Percentiles rank a stretch among this genome's conserved stretches.
Evolutionary conservation across 306 rosid species (phyloP).

Genomic region (Gynostemma pentaphyllum): DNA sequence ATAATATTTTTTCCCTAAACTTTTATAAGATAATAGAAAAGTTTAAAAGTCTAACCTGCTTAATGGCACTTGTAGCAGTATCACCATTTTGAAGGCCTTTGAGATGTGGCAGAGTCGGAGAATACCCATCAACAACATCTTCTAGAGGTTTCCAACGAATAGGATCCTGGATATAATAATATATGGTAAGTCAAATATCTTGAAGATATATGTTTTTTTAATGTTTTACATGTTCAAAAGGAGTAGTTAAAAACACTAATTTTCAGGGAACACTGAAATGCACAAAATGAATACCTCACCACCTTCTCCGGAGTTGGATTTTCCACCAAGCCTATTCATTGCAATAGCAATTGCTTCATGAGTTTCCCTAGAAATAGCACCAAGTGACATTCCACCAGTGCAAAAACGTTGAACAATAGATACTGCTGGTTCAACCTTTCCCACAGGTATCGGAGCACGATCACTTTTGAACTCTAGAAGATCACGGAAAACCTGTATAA

Average conservation of each 20-base stretch:
- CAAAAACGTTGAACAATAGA: conserved; percentile 92
- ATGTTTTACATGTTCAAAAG: neutral
- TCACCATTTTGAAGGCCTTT: conserved; percentile 99
- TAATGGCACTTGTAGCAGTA: conserved; percentile 98
- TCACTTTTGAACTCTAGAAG: conserved; percentile 92
- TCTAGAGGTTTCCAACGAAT: conserved; percentile 93
- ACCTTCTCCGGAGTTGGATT: conserved; percentile 98
- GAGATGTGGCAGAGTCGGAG: conserved; percentile 95
- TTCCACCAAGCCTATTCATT: conserved; percentile 97
- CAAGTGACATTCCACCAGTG: conserved; percentile 99
- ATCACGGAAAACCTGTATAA: conserved; percentile 83
- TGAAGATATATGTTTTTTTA: neutral
- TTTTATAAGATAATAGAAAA: conserved; percentile 5
- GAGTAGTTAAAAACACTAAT: neutral
- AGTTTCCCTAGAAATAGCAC: conserved; percentile 98
- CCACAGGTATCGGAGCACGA: conserved; percentile 80
- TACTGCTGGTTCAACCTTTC: conserved; percentile 90
- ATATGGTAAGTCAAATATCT: neutral
- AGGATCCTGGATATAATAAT: conserved; percentile 61
- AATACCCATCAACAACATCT: conserved; percentile 97
- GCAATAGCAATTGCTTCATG: conserved; percentile 98
- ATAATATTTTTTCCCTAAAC: too few species aligned
- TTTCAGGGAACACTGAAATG: neutral
- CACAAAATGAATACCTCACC: conserved; percentile 64
- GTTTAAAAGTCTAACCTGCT: conserved; percentile 56